phyloP scores from a whole-genome alignment of 2,329 filamentous ascomycete genomes.

The Raffaelea ambrosiae region DNA sequence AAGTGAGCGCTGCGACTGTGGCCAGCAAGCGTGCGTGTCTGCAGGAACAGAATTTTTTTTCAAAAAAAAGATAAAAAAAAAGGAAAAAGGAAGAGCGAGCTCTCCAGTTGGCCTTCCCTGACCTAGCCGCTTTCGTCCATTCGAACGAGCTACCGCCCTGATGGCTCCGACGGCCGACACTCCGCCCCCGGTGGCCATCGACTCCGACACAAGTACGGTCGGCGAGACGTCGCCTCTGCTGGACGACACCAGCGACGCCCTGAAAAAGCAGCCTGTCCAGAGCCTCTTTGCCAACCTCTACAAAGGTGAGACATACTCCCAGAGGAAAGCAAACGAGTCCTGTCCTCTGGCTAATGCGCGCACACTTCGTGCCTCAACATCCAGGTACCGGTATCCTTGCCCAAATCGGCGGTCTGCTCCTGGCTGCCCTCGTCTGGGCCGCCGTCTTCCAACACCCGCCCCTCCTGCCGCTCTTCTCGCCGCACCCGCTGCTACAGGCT shows the following conservation, averaged over 20 bases:
- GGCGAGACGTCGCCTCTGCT: constrained; percentile 62
- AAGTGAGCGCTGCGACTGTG: no score
- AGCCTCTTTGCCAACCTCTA: constrained; percentile 63
- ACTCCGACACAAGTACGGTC: constrained; percentile 12
- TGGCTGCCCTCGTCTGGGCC: constrained; percentile 70
- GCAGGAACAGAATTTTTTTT: no score
- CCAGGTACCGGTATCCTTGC: constrained; percentile 71
- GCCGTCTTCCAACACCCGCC: constrained; percentile 56
- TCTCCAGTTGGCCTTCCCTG: no score
- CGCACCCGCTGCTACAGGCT: constrained; percentile 67
- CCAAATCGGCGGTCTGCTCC: constrained; percentile 68
- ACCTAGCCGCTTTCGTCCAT: not conserved
- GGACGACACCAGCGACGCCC: constrained; percentile 57
- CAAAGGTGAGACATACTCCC: constrained; percentile 59
- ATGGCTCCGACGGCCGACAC: constrained; percentile 66
- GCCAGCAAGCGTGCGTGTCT: no score
- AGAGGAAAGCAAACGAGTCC: no score
- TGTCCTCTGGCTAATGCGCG: not conserved
- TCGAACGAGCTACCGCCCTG: not conserved
- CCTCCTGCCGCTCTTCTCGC: constrained; percentile 70
- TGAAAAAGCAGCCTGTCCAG: constrained; percentile 59
- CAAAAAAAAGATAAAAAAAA: no score
- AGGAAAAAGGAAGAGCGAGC: no score
- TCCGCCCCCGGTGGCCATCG: constrained; percentile 40
- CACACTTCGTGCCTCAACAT: constrained; percentile 24